Base-by-base conservation (phyloP, 257 asterid genomes). In the Buddleja alternifolia region DNA sequence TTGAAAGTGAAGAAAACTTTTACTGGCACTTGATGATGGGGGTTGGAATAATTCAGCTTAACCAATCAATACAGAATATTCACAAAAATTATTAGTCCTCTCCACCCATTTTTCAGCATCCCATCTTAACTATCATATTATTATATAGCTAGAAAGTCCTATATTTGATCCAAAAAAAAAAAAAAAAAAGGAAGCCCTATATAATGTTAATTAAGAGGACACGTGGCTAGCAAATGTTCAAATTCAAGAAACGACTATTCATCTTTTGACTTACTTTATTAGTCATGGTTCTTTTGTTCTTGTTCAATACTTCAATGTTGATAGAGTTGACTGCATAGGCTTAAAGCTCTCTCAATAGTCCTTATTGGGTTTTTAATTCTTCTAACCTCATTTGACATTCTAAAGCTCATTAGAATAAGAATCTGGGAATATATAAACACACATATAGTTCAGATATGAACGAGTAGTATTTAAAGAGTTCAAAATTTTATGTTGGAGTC, bases 41-140 rank as follows among this genome's bases (percentile, higher is more conserved):
- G n/a, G 25, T 70, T 29, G 73, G 75, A 74, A 78, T 44, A 78
- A 60, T 54, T 56, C 21, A 42, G 66, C 45, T 53, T 69, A 42
- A 63, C 78, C 76, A 78, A 64, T 47, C 63, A 63, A 73, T 56
- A 40, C 2, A 63, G 76, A 73, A 77, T 77, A 73, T 67, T 77
- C 78, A 77, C 63, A 45, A 6, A 20, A 34, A 55, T 60, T 59
- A 48, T 60, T 57, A 46, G 51, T 23, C 54, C 44, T 41, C 63
- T 50, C 45, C 59, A 62, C 56, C 61, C 46, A n/a, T n/a, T n/a
- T 34, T 11, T 66, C 34, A 8, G 41, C 41, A 46, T 8, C 52
- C 29, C 23, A 32, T 60, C 23, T 32, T 32, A 63, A 36, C 63
- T 16, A 69, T 67, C 20, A 47, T 41, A 39, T 48, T 66, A 16